A percentile compares a stretch with the other conserved stretches of the same genome.
These are phyloP conservation scores for Pythium sukuiense DNA, from an alignment of 352 stramenopile species.

Conservation along the genomic window DNA sequence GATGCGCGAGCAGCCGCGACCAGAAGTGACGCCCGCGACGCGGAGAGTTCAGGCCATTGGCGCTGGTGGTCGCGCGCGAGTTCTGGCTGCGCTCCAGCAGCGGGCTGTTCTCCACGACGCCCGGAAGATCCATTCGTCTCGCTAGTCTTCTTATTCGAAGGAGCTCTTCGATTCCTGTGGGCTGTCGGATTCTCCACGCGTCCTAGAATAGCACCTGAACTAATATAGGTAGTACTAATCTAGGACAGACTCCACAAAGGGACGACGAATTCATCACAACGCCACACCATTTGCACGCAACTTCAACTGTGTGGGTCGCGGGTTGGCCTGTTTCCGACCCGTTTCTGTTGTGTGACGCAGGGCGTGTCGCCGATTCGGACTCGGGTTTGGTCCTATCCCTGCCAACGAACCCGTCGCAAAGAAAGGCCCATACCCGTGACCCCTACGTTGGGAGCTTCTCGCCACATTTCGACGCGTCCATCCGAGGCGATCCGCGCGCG, in stretches of 20 bases:
- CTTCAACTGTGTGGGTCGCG: conserved; percentile 5
- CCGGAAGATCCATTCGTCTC: conserved; percentile 16
- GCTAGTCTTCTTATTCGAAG: not conserved
- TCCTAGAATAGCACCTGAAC: not conserved
- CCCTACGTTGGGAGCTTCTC: conserved; percentile 14
- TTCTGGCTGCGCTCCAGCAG: conserved; percentile 22
- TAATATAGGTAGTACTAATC: not conserved
- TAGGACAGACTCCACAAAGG: not conserved
- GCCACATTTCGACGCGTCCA: not conserved
- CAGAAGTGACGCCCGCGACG: conserved; percentile 29
- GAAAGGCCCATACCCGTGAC: conserved; percentile 19
- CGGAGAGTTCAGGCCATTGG: conserved; percentile 18
- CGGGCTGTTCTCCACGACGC: conserved; percentile 20
- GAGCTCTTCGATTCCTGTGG: not conserved
- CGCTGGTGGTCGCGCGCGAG: conserved; percentile 13
- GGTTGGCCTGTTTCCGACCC: not conserved
- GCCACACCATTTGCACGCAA: not conserved
- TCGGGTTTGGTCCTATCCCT: conserved; percentile 6
- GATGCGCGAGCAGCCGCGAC: conserved; percentile 25
- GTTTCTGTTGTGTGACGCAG: conserved; percentile 15
- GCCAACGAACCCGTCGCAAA: conserved; percentile 19
- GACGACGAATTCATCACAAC: not conserved
- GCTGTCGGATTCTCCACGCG: not conserved
- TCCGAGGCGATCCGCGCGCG: not conserved
- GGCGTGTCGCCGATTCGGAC: not conserved